Base-by-base conservation (phyloP, 2,329 filamentous ascomycete species). In the Neopestalotiopsis rosae region DNA sequence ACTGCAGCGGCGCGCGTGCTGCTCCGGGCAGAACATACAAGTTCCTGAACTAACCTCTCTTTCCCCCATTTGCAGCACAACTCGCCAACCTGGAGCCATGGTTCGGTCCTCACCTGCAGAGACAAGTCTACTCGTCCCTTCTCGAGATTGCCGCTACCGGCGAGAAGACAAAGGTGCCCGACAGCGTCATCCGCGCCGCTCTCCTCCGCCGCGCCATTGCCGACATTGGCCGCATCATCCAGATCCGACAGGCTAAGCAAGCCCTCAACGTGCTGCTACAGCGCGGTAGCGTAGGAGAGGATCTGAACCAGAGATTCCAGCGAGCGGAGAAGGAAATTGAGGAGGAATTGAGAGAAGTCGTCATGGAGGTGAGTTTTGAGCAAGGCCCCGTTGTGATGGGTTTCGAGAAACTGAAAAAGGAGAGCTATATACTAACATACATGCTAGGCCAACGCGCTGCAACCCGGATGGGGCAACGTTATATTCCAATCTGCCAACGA, bases 401-500 rank as follows among this genome's bases (percentile, higher is more conserved):
- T 59, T 7, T 34, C 59, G 34, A 40, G 59, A 14, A 9, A n/a
- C 9, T 6, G 17, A 6, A 34, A 13, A 30, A 7, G 13, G 24
- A 38, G 30, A 17, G 45, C 45, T 52, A 20, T 24, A n/a, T 40
- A 40, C 32, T 34, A 62, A 62, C 30, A 9, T 17, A 40, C 14
- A 24, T 32, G 14, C 57, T 73, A 98, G 94, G 96, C 97, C 76
- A 98, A 98, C 79, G 94, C 93, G 24, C 92, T 98, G 72, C 87
- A 90, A 1, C 91, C 93, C 63, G 91, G 92, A 80, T 99, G 96
- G 96, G 96, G 96, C 71, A 91, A 96, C 78, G 90, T 89, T 68
- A 98, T 99, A 80, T 99, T 99, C 88, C 96, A 99, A 81, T 95
- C 93, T 61, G 96, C 96, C 67, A 97, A 97, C 81, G 96, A 99